A percentile compares a stretch with the other conserved stretches of the same genome.
phyloP scores from a whole-genome alignment of 2,329 filamentous ascomycete species.

The Botrytis pseudocinerea region DNA sequence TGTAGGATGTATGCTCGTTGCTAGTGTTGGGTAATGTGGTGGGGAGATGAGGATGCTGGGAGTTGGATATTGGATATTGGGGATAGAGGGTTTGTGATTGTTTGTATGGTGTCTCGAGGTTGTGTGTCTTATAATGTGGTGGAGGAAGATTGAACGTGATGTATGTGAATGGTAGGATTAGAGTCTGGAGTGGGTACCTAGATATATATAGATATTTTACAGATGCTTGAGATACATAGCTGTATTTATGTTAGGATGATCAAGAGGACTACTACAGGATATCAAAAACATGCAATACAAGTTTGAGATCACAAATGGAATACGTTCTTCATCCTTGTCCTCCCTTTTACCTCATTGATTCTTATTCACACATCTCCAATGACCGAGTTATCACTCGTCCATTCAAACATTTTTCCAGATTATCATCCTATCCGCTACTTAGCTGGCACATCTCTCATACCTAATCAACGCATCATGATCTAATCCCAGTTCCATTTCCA shows the following conservation, averaged over 20 bases:
- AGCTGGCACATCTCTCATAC: slow-evolving; percentile 4
- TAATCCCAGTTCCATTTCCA: not conserved
- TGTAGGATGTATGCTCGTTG: too few species aligned
- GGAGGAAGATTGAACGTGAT: not conserved
- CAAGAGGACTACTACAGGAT: rapidly evolving
- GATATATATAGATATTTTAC: not conserved
- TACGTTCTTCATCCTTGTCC: not conserved
- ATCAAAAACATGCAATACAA: not conserved
- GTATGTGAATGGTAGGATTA: not conserved
- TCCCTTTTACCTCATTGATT: not conserved
- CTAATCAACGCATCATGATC: not conserved
- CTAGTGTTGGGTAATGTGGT: not conserved
- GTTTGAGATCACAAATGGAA: not conserved
- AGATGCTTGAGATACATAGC: not conserved
- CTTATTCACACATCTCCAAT: too few species aligned
- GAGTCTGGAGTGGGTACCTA: not conserved
- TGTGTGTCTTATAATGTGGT: not conserved
- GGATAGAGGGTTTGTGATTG: not conserved
- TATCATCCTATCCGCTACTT: not conserved
- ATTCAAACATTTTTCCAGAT: not conserved
- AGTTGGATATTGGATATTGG: not conserved
- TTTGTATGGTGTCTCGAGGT: not conserved
- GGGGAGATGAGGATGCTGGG: not conserved
- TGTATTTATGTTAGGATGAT: not conserved
- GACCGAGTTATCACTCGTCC: not conserved